A percentile compares a stretch with the other conserved stretches of the same genome.
Conservation (phyloP, 805 yeast genomes). For the Torulaspora microellipsoides region DNA sequence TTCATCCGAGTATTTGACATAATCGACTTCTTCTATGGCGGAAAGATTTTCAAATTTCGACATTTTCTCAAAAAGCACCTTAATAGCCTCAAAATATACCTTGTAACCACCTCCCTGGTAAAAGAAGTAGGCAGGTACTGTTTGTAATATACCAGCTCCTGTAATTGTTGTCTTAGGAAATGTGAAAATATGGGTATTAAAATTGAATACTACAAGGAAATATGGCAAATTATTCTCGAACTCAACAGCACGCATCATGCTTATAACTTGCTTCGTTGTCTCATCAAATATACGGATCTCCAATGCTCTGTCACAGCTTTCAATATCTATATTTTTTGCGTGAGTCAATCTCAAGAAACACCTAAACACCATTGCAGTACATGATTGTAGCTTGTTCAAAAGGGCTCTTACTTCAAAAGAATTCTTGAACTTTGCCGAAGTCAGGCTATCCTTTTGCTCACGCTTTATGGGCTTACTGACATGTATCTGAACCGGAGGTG, state of each 20-base stretch:
- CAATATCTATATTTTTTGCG: constrained; percentile 35
- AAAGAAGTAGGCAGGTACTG: constrained; percentile 43
- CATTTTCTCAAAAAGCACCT: constrained; percentile 21
- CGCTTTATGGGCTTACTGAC: constrained; percentile 40
- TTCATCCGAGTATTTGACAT: constrained; percentile 36
- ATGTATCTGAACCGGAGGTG: constrained; percentile 42
- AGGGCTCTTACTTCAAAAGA: constrained; percentile 52
- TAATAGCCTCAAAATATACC: constrained; percentile 21
- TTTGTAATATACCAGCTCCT: constrained; percentile 32
- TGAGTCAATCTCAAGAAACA: constrained; percentile 44
- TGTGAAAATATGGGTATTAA: constrained; percentile 35
- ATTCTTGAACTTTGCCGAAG: constrained; percentile 60
- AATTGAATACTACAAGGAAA: constrained; percentile 36
- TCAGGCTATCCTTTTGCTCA: constrained; percentile 38
- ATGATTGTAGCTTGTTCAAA: constrained; percentile 44
- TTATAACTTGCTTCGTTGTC: constrained; percentile 27
- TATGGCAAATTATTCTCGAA: constrained; percentile 28
- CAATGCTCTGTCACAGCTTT: constrained; percentile 35
- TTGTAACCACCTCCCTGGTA: constrained; percentile 48
- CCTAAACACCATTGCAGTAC: constrained; percentile 40
- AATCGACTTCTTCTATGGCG: constrained; percentile 36
- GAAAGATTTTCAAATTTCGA: constrained; percentile 25
- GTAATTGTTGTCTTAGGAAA: constrained; percentile 30
- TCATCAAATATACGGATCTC: constrained; percentile 41
- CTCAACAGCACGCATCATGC: constrained; percentile 26